A percentile compares a stretch with the other conserved stretches of the same genome.
phyloP scores from a whole-genome alignment of 441 rosid species.

The Erysimum pusillum region DNA sequence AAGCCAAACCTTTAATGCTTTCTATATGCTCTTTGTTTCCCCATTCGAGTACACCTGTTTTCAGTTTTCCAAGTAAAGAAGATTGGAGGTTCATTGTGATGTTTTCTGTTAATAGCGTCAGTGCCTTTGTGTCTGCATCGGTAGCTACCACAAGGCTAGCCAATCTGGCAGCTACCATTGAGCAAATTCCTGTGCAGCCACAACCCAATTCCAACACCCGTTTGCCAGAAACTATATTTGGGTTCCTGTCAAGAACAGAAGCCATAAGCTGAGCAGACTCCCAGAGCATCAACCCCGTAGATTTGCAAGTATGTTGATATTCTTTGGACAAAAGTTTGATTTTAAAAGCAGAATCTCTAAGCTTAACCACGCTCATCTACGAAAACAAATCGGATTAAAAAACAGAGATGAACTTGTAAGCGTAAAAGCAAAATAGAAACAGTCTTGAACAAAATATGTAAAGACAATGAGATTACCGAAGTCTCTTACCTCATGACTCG shows the following conservation, averaged over 20 bases:
- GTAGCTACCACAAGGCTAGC: conserved; percentile 82
- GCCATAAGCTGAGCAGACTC: conserved; percentile 95
- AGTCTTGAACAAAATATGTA: conserved; percentile 6
- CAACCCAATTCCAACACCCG: conserved; percentile 83
- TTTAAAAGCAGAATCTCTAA: conserved; percentile 55
- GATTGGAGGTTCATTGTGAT: conserved; percentile 61
- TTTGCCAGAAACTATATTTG: conserved; percentile 70
- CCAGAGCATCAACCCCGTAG: conserved; percentile 96
- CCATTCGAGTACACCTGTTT: conserved; percentile 73
- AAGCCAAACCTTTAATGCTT: conserved; percentile 53
- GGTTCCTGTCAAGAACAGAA: conserved; percentile 76
- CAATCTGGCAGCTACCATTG: conserved; percentile 71
- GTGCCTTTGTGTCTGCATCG: conserved; percentile 74
- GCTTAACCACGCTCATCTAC: conserved; percentile 64
- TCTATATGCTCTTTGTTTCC: conserved; percentile 71
- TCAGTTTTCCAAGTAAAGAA: conserved; percentile 54
- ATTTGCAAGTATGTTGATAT: conserved; percentile 89
- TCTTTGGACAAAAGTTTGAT: conserved; percentile 77
- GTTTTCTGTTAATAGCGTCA: conserved; percentile 65
- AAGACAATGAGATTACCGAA: conserved; percentile 16
- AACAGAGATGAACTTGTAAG: not conserved
- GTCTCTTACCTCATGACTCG: conserved; percentile 65
- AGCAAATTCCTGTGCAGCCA: conserved; percentile 88
- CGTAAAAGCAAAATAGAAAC: not conserved
- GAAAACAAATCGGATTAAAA: not conserved